Evolutionary conservation across 2,329 filamentous ascomycete genomes (phyloP).

Genomic region (Aspergillus sp.): DNA sequence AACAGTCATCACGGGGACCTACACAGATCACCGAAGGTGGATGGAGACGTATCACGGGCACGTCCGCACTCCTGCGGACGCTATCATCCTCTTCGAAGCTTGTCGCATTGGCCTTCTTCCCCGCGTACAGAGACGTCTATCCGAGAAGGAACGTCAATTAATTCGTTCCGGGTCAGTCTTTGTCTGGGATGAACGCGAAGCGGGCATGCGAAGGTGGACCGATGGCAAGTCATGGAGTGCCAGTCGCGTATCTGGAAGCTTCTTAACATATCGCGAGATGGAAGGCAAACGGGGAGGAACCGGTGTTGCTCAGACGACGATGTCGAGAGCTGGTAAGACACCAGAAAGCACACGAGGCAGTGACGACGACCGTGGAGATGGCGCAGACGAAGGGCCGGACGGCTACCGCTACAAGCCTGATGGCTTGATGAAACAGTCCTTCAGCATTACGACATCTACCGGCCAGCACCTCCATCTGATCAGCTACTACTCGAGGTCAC

Average conservation of each 20-base stretch:
- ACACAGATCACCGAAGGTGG: conserved; percentile 28
- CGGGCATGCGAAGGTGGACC: conserved; percentile 97
- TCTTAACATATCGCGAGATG: conserved; percentile 97
- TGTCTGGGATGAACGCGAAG: conserved; percentile 99
- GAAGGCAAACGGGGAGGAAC: conserved; percentile 90
- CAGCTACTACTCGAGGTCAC: conserved; percentile 88
- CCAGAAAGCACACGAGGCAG: conserved; percentile 79
- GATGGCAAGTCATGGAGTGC: conserved; percentile 99
- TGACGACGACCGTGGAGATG: conserved; percentile 75
- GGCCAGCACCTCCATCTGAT: conserved; percentile 95
- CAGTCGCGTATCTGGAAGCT: conserved; percentile 94
- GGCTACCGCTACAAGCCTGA: conserved; percentile 95
- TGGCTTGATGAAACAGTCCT: conserved; percentile 98
- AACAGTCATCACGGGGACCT: conserved; percentile 20
- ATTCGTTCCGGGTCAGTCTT: conserved; percentile 97
- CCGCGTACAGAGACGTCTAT: conserved; percentile 86
- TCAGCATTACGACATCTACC: conserved; percentile 92
- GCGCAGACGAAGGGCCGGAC: conserved; percentile 72
- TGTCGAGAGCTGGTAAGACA: conserved; percentile 68
- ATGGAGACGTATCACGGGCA: conserved; percentile 98
- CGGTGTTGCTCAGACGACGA: conserved; percentile 61
- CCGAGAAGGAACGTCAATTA: conserved; percentile 94
- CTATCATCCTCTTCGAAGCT: conserved; percentile 97
- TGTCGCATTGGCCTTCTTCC: conserved; percentile 87
- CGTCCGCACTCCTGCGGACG: conserved; percentile 92